Base-by-base conservation (phyloP, 1,139 yeast species). In the Citeromyces siamensis region DNA sequence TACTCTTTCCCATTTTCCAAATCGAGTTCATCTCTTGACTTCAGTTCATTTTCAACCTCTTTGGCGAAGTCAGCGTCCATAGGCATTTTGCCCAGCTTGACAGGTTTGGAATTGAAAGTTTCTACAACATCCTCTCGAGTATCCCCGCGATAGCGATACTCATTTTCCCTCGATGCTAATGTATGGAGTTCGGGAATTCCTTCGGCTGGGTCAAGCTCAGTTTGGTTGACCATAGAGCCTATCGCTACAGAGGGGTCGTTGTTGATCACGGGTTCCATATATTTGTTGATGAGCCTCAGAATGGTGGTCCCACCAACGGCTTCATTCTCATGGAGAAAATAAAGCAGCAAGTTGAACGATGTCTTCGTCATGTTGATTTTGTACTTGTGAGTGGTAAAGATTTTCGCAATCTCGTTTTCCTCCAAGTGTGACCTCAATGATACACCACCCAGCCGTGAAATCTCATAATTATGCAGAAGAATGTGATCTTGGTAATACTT, bases 281-380 rank as follows among this genome's bases (percentile, higher is more conserved):
- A 77, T 58, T 86, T 90, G 59, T 90, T 90, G 44, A 93, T 77
- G 38, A 86, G 70, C 46, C 95, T 67, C 39, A 90, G 84, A 39
- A 88, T 66, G 34, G 88, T 71, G 3, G 93, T 81, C 3, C 98
- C 98, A 28, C 97, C 97, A 38, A 79, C 79, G 6, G 84, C 82
- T 57, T 86, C 97, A 51, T 85, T 84, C 52, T 90, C 97, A 53
- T 85, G 94, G 40, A 93, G 60, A 48, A 86, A 90, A 54, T 84
- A 84, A 37, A 93, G 64, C 46, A 90, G 67, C 46, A 90, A 62
- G 51, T 86, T 93, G 50, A 90, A 68, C 3, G 95, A 75, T 1
- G 96, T 86, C 44, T 83, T 78, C 10, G 95, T 81, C 33, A 90
- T 77, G 35, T 75, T 70, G 18, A 90, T 66, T 39, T 75, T 67